A percentile compares a stretch with the other conserved stretches of the same genome.
Conservation (phyloP, 1,139 yeast genomes). For the Meyerozyma guilliermondii region DNA sequence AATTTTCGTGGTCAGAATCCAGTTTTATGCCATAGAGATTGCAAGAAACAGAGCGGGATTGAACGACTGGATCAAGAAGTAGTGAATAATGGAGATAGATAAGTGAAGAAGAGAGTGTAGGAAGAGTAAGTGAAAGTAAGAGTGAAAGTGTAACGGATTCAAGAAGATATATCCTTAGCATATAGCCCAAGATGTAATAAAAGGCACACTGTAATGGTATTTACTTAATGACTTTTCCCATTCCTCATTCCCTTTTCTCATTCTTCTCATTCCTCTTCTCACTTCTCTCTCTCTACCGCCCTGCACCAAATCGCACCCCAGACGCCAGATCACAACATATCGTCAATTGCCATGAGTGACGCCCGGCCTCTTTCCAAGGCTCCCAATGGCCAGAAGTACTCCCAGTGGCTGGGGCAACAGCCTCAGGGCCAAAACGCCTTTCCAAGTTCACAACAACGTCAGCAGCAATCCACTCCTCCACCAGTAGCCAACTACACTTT, state of each 20-base stretch:
- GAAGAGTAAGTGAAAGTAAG: background rate
- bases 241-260: background rate
- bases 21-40: conserved; percentile 91
- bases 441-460: background rate
- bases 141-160: background rate
- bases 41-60: conserved; percentile 87
- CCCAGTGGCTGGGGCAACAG: background rate
- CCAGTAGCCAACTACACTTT: conserved; percentile 39
- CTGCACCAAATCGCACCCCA: background rate
- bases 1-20: conserved; percentile 86
- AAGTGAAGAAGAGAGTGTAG: background rate
- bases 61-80: conserved; percentile 77
- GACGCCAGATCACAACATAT: background rate
- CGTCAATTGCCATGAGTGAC: background rate
- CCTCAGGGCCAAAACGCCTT: background rate
- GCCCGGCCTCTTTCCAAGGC: background rate
- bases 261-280: background rate
- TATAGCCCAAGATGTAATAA: no score
- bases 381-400: background rate
- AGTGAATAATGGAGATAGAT: background rate
- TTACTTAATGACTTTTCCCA: no score
- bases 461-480: background rate
- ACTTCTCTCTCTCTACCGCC: background rate
- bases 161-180: no score
- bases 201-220: no score